Base-by-base conservation (phyloP, 192 early-diverging fungal genomes). In the Mortierella antarctica region DNA sequence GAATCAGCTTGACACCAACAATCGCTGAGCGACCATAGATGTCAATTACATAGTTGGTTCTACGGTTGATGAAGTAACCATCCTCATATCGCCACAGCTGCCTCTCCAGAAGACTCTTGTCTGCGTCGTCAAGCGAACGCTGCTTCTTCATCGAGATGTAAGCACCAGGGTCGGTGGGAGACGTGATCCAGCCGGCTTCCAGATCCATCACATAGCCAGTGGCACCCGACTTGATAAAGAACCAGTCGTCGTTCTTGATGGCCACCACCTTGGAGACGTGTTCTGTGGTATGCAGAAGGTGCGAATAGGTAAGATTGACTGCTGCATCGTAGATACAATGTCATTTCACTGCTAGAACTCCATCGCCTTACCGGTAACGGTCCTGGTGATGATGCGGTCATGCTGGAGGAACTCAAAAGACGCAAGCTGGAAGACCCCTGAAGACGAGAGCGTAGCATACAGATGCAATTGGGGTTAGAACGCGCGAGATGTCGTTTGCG, bases 81-180 rank as follows among this genome's bases (percentile, higher is more conserved):
- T 79, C 76, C 62, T 79, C 76, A 31, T 67, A 79, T 45, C 69
- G 57, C 76, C 76, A 79, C 50, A 79, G 12, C 50, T 79, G 76
- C 5, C 76, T 57, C 58, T 79, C 69, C 52, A 79, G 23, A 7
- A 79, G 53, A 17, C 49, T 55, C 58, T 70, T 65, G 39, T 79
- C 76, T 0, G 76, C 23, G 39, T 79, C 76, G 7, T 79, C 64
- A 23, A 79, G 63, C 20, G 76, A 60, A 14, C 76, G 68, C 64
- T 79, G 76, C 76, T 79, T 79, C 76, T 66, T 79, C 76, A 79
- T 79, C 17, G 68, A 67, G 41, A 79, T 79, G 59, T 79, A 79
- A 49, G 76, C 76, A 49, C 76, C 76, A 46, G 67, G 69, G 45
- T 79, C 76, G 41, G 76, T 79, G 6, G 76, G 57, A 8, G 62